Evolutionary conservation across 768 basidiomycete species (phyloP), one percentile per base, ranked within the genome.

Genomic region (Phallus indusiatus): DNA sequence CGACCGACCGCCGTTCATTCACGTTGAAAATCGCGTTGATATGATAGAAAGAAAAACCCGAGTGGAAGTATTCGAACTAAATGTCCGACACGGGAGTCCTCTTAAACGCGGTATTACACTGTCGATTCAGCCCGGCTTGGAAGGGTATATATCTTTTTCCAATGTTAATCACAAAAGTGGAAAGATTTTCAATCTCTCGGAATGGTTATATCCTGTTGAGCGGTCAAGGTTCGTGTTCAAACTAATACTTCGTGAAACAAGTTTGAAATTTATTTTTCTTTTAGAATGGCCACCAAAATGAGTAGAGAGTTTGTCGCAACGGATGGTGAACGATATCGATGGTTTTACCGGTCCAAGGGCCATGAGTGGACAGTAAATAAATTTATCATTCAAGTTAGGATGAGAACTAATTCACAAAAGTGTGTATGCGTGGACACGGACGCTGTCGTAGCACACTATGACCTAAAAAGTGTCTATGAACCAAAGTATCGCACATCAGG

Each of bases 341-440:
- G 86, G 86, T 76, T 74, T 24, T 77, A 77, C 69, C 71, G 76
- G 17, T 65, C 72, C 21, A 42, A n/a, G 17, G 77, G 78, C 55
- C 77, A 82, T 57, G 85, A 86, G 63, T 88, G 85, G 84, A 80
- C 80, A 20, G 86, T 85, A 63, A 65, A 82, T 42, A 28, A 28
- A 2, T 28, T 78, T 56, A 18, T 48, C 49, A 21, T 60, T n/a
- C 42, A n/a, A 42, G 9, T n/a, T 12, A 42, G 42, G 42, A 4
- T 42, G 12, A 42, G 2, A 10, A 12, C 12, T n/a, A 42, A 42
- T 10, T 42, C 14, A 42, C 42, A n/a, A 61, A 63, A 87, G 84
- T 87, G 84, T 67, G 77, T 78, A 3, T 80, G 83, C 61, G 16
- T 56, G 55, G 62, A 69, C 20, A 75, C 67, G 49, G 76, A 78